Conservation (phyloP, 164 flowering plant species). For the Houttuynia cordata region DNA sequence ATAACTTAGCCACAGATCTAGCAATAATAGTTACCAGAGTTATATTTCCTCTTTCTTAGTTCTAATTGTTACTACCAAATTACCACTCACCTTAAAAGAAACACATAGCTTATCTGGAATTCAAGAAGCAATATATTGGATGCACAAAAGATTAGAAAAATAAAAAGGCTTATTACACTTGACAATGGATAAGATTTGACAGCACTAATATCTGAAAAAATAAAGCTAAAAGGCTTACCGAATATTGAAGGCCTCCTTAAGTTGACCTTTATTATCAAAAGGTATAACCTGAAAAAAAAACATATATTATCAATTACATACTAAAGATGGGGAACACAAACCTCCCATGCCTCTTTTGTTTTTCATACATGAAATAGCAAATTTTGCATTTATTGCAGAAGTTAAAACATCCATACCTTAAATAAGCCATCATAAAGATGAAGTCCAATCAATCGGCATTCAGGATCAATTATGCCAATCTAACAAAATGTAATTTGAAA, state of each 20-base stretch:
- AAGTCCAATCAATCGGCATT: slow-evolving; percentile 93
- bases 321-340: not conserved
- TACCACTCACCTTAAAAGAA: too few species aligned
- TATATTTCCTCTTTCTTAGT: too few species aligned
- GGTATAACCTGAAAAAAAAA: slow-evolving; percentile 68
- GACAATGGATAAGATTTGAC: not conserved
- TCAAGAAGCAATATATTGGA: too few species aligned
- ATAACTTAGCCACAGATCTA: too few species aligned
- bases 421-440: slow-evolving; percentile 94
- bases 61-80: too few species aligned
- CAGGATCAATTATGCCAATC: slow-evolving; percentile 98
- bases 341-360: not conserved
- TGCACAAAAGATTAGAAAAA: not conserved
- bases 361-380: too few species aligned
- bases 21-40: too few species aligned
- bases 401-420: slow-evolving; percentile 42
- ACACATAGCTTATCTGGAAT: too few species aligned
- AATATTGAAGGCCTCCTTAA: slow-evolving; percentile 93
- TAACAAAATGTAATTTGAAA: slow-evolving; percentile 10
- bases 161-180: not conserved
- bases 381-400: too few species aligned
- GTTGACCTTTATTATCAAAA: slow-evolving; percentile 88
- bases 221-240: slow-evolving; percentile 29
- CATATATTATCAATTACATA: too few species aligned
- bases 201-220: not conserved